Conservation (phyloP, 2,329 filamentous ascomycete genomes). For the Fusarium equiseti region DNA sequence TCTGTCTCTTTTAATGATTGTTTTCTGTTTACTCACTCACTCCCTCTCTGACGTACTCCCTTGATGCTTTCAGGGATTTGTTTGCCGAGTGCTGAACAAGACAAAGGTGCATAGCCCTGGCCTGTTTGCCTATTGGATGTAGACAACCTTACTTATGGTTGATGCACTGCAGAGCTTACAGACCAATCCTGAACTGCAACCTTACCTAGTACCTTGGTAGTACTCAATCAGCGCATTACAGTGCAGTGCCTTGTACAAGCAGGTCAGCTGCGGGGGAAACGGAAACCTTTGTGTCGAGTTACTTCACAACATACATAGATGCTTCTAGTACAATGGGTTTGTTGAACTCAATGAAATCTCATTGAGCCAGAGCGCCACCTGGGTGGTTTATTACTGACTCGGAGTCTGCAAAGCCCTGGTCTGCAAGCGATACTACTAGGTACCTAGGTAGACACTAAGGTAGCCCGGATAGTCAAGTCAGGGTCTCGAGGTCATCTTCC, state of each 20-base stretch:
- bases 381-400: slow-evolving; percentile 19
- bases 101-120: background rate
- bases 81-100: slow-evolving; percentile 3
- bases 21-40: background rate
- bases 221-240: background rate
- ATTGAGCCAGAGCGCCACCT: background rate
- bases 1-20: background rate
- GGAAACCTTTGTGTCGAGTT: background rate
- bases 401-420: slow-evolving; percentile 1
- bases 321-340: background rate
- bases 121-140: slow-evolving; percentile 1
- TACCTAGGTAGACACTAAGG: background rate
- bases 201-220: background rate
- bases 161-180: slow-evolving; percentile 6
- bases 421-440: background rate
- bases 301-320: background rate
- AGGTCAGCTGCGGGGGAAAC: background rate
- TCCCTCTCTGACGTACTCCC: background rate
- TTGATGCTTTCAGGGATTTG: slow-evolving; percentile 3
- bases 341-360: background rate
- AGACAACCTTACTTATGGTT: background rate
- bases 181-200: background rate
- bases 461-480: background rate
- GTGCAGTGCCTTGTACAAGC: slow-evolving; percentile 10
- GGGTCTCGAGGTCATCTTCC: slow-evolving; percentile 11